Evolutionary conservation across 2,329 filamentous ascomycete species (phyloP).

Genomic region (Exophiala sideris): DNA sequence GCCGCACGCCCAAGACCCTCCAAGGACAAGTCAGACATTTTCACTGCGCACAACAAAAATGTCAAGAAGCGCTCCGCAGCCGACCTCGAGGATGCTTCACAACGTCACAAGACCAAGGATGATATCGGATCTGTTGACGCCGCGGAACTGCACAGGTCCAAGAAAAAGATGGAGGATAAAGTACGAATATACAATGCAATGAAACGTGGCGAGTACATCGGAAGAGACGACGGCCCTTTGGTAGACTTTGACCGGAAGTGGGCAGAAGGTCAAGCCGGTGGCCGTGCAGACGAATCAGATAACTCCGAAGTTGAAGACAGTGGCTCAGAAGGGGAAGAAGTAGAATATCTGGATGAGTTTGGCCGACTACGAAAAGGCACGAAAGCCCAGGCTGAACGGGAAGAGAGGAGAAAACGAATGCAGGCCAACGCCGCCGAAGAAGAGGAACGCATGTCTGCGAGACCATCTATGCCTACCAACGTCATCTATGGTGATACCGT

Average conservation of each 20-base stretch:
- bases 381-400: conserved; percentile 61
- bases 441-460: conserved; percentile 64
- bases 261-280: conserved; percentile 60
- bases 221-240: conserved; percentile 48
- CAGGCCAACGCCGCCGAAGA: conserved; percentile 57
- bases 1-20: conserved; percentile 41
- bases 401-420: conserved; percentile 56
- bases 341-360: conserved; percentile 91
- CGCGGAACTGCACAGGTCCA: conserved; percentile 61
- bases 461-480: conserved; percentile 57
- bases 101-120: conserved; percentile 59
- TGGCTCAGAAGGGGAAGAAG: conserved; percentile 50
- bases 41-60: conserved; percentile 63
- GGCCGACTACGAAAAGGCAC: conserved; percentile 76
- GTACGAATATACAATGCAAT: conserved; percentile 82
- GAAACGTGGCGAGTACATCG: conserved; percentile 82
- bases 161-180: conserved; percentile 84
- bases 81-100: conserved; percentile 56
- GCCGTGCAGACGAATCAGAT: conserved; percentile 35
- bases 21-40: conserved; percentile 65
- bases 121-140: conserved; percentile 62
- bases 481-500: conserved; percentile 84
- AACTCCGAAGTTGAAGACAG: conserved; percentile 38
- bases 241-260: conserved; percentile 97
- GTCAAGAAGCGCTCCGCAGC: conserved; percentile 60